Base-by-base conservation (phyloP, 768 basidiomycete genomes). In the Boletus patriciae region DNA sequence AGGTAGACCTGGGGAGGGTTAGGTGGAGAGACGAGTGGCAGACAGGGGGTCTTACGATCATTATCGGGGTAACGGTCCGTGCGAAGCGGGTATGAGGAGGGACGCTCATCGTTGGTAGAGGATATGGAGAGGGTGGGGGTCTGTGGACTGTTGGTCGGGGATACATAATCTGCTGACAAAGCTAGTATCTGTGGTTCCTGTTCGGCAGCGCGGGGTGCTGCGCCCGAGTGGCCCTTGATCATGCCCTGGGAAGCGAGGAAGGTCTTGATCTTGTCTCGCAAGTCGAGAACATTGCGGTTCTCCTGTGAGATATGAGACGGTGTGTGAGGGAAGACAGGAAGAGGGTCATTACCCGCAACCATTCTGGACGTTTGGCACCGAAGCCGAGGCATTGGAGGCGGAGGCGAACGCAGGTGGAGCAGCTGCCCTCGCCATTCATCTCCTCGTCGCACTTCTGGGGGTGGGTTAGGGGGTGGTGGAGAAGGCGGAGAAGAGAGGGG, bases 141-240 rank as follows among this genome's bases (percentile, higher is more conserved):
- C 60, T 75, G 77, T 18, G 77, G 78, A 54, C 70, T 78, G 67
- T 57, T 73, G 59, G 57, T 66, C 3, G 79, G 77, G 3, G 78
- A 77, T 43, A 63, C 59, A 57, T 76, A 78, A 41, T 74, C 73
- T 75, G 59, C 74, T 63, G 66, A 88, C 73, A 64, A 76, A 71
- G 59, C 21, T 4, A 90, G 77, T 54, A 86, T 77, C 44, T 79
- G 80, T 15, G 78, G 80, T 34, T 83, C 84, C 18, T 80, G 80
- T 2, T 86, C 86, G 36, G 76, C 65, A 21, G 76, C 72, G 43
- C 86, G 84, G 19, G 86, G 78, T 2, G 83, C 85, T 27, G 86
- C 75, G 54, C 87, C 87, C 19, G 90, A 87, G 65, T 92, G 90
- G 29, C 91, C 91, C 73, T 92, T 92, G 73, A 93, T 92, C 88